Percentiles rank a stretch among this genome's conserved stretches.
These are phyloP conservation scores for Beauveria brongniartii DNA, from an alignment of 2,329 filamentous ascomycete genomes.

Conservation along the genomic window DNA sequence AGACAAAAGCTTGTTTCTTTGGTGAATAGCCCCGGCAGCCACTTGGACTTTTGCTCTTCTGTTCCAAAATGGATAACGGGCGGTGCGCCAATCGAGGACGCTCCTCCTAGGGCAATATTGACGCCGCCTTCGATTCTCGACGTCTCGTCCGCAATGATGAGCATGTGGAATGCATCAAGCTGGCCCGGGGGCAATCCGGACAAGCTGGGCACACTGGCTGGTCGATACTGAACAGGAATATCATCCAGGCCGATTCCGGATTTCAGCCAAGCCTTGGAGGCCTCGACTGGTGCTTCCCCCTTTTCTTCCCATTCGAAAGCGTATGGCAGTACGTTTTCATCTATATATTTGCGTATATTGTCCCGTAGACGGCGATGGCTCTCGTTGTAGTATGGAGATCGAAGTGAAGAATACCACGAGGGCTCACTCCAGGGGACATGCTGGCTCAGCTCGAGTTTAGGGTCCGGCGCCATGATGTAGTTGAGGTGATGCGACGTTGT, in stretches of 20 bases:
- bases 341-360: slow-evolving; percentile 49
- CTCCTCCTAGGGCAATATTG: slow-evolving; percentile 48
- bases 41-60: slow-evolving; percentile 45
- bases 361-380: slow-evolving; percentile 52
- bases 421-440: slow-evolving; percentile 19
- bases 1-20: slow-evolving; percentile 55
- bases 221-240: slow-evolving; percentile 29
- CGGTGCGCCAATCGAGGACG: slow-evolving; percentile 53
- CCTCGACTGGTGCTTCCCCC: slow-evolving; percentile 39
- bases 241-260: slow-evolving; percentile 31
- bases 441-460: slow-evolving; percentile 16
- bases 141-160: slow-evolving; percentile 48
- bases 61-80: slow-evolving; percentile 57
- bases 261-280: slow-evolving; percentile 27
- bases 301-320: slow-evolving; percentile 57
- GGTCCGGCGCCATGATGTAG: slow-evolving; percentile 14
- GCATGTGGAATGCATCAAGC: slow-evolving; percentile 48
- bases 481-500: not conserved
- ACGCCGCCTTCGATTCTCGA: slow-evolving; percentile 49
- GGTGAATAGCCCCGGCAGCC: slow-evolving; percentile 49
- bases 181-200: slow-evolving; percentile 38
- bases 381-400: slow-evolving; percentile 52
- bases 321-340: slow-evolving; percentile 48
- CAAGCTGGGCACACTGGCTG: slow-evolving; percentile 28
- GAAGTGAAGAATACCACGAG: slow-evolving; percentile 20